Conservation (phyloP, 1,139 yeast species). For the Protomyces arabidopsidicola region DNA sequence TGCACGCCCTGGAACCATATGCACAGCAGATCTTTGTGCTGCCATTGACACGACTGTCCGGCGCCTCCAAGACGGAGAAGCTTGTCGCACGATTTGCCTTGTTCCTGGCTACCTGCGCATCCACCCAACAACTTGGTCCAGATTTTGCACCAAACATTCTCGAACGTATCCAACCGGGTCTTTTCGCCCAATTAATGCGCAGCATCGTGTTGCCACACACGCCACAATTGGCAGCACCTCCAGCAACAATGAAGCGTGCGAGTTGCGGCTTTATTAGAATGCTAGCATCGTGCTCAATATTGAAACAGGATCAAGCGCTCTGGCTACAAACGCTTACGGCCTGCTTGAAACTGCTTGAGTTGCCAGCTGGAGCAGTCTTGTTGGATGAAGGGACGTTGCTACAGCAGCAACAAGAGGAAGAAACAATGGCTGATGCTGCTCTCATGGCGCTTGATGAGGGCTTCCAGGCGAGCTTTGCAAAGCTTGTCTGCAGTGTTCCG, state of each 20-base stretch:
- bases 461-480: conserved; percentile 82
- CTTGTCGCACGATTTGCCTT: conserved; percentile 57
- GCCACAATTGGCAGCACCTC: conserved; percentile 57
- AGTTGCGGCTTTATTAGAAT: conserved; percentile 69
- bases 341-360: conserved; percentile 39
- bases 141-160: conserved; percentile 54
- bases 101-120: conserved; percentile 61
- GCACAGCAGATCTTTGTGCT: conserved; percentile 69
- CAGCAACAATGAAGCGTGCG: conserved; percentile 65
- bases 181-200: conserved; percentile 60
- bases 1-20: conserved; percentile 49
- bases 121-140: conserved; percentile 44
- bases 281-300: conserved; percentile 36
- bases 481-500: conserved; percentile 40
- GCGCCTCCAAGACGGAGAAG: conserved; percentile 74
- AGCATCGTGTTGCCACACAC: conserved; percentile 67
- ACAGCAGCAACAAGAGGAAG: neutral
- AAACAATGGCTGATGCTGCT: neutral
- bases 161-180: conserved; percentile 55
- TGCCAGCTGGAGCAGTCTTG: conserved; percentile 26
- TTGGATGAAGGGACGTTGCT: conserved; percentile 9
- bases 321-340: conserved; percentile 41
- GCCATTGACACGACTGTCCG: conserved; percentile 65
- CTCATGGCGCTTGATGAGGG: conserved; percentile 43
- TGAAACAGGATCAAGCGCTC: conserved; percentile 34